Percentiles rank a stretch among this genome's conserved stretches.
Evolutionary conservation across 139 green algal genomes (phyloP).

Genomic region (Zygnema circumcarinatum): DNA sequence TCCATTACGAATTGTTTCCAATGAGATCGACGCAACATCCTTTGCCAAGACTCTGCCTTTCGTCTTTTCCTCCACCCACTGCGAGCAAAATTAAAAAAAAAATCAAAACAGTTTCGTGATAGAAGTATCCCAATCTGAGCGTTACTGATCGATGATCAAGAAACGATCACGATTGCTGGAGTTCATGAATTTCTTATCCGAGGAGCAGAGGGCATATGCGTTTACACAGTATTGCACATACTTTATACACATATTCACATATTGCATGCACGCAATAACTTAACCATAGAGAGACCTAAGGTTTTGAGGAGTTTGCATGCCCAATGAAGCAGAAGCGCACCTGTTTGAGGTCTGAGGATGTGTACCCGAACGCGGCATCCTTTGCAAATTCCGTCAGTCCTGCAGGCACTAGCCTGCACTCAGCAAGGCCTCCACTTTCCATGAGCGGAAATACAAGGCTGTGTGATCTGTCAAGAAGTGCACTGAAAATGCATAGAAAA

Average conservation of each 20-base stretch:
- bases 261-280: too few relatives aligned
- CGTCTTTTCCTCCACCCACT: slow-evolving; percentile 66
- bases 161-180: background rate
- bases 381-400: slow-evolving; percentile 64
- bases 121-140: background rate
- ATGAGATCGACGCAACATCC: slow-evolving; percentile 55
- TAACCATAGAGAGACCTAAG: too few relatives aligned
- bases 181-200: background rate
- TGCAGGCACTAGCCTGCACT: slow-evolving; percentile 46
- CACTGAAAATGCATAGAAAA: background rate
- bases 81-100: background rate
- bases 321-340: too few relatives aligned
- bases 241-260: too few relatives aligned
- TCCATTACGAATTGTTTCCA: slow-evolving; percentile 50
- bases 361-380: slow-evolving; percentile 63
- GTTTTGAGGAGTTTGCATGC: too few relatives aligned
- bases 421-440: too few relatives aligned
- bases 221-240: too few relatives aligned
- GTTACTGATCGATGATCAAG: background rate
- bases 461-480: slow-evolving; percentile 1
- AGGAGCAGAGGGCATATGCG: too few relatives aligned
- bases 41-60: slow-evolving; percentile 28
- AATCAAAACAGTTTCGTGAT: background rate
- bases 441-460: slow-evolving; percentile 17
- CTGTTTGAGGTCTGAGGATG: slow-evolving; percentile 55